phyloP scores from a whole-genome alignment of 2,329 filamentous ascomycete species.

The Xylariomycetidae sp. region DNA sequence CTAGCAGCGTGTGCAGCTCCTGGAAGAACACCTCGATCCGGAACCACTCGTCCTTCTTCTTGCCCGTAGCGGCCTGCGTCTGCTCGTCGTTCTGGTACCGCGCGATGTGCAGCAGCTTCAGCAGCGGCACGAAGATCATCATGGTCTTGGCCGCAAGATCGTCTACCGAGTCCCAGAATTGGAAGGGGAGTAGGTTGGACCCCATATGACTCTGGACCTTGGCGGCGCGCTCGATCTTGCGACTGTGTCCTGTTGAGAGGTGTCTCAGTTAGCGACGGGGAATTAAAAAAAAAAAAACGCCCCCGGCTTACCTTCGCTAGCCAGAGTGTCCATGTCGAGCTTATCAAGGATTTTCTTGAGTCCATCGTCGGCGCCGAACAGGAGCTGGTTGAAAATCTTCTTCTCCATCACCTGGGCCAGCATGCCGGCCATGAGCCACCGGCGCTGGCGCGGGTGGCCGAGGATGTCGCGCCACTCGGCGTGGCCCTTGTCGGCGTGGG shows the following conservation, averaged over 20 bases:
- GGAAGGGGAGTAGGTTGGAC: constrained; percentile 17
- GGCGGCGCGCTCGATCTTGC: constrained; percentile 28
- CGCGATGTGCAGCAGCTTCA: constrained; percentile 25
- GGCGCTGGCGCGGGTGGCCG: constrained; percentile 21
- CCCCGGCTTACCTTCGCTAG: constrained; percentile 27
- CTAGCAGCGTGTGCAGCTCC: constrained; percentile 21
- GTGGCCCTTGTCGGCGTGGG: constrained; percentile 28
- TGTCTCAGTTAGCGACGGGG: constrained; percentile 1
- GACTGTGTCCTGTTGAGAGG: constrained; percentile 32
- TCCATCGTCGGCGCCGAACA: constrained; percentile 33
- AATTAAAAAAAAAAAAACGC: neutral
- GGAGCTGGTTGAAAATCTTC: constrained; percentile 32
- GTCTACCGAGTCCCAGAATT: constrained; percentile 36
- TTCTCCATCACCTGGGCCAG: constrained; percentile 33
- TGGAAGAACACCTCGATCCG: constrained; percentile 14
- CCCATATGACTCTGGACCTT: constrained; percentile 23
- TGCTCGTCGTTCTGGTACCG: too few species aligned
- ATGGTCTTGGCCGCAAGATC: constrained; percentile 26
- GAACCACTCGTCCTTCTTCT: constrained; percentile 1
- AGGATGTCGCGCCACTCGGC: constrained; percentile 33
- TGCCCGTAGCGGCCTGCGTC: too few species aligned
- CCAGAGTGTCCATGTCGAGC: constrained; percentile 26
- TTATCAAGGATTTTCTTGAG: constrained; percentile 23
- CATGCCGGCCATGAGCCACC: constrained; percentile 31
- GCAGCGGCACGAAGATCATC: constrained; percentile 31